phyloP scores from a whole-genome alignment of 371 early-diverging fungal genomes.

The Mortierella sp. region DNA sequence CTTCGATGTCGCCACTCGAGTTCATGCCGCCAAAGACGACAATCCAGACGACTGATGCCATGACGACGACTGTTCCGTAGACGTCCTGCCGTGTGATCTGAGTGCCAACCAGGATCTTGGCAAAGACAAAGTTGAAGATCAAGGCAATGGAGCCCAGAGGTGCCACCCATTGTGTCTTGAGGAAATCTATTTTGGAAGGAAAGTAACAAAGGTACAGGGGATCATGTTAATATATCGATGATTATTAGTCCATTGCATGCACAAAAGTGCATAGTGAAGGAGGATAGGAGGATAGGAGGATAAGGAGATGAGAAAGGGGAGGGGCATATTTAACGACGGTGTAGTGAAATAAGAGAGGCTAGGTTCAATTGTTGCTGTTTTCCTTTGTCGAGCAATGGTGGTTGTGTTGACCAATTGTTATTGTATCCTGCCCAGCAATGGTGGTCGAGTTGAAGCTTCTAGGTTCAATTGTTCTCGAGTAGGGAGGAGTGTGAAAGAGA shows the following conservation, averaged over 20 bases:
- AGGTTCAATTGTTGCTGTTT: neutral
- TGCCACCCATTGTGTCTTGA: conserved; percentile 84
- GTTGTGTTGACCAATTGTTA: neutral
- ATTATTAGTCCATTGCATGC: conserved; percentile 12
- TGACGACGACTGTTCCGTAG: conserved; percentile 75
- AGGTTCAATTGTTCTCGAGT: neutral
- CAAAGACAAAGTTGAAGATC: conserved; percentile 81
- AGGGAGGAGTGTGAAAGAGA: neutral
- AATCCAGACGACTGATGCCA: conserved; percentile 75
- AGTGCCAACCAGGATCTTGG: conserved; percentile 76
- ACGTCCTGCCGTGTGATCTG: conserved; percentile 75
- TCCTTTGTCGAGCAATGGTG: neutral
- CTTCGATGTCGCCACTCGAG: conserved; percentile 70
- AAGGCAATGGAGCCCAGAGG: conserved; percentile 79
- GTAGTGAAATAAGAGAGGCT: neutral
- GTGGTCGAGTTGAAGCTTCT: too few relatives aligned
- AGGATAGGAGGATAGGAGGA: neutral
- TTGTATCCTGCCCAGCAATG: too few relatives aligned
- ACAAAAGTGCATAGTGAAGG: neutral
- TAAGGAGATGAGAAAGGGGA: neutral
- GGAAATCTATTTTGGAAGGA: conserved; percentile 63
- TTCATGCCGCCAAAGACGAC: conserved; percentile 80
- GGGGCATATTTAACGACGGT: neutral
- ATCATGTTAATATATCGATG: conserved; percentile 1
- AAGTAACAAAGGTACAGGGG: neutral